A percentile compares a stretch with the other conserved stretches of the same genome.
Conservation (phyloP, 495 filamentous ascomycete genomes). For the Talaromyces thailandensis region DNA sequence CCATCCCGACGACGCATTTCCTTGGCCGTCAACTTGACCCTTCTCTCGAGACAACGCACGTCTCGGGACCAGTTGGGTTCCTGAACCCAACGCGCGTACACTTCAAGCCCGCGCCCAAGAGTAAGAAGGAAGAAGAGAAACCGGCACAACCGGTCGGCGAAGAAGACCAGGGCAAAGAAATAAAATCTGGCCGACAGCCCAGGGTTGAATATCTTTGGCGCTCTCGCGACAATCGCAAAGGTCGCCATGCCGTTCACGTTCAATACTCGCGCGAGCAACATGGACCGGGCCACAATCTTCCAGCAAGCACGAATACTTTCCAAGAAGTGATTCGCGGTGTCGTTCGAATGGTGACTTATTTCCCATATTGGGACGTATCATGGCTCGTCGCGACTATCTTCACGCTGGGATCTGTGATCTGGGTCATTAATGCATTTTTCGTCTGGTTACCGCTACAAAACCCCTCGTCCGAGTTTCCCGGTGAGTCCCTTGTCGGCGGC, state of each 20-base stretch:
- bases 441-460: constrained; percentile 50
- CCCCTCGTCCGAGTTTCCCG: constrained; percentile 44
- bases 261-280: constrained; percentile 14
- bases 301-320: constrained; percentile 33
- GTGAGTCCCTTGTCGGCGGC: constrained; percentile 41
- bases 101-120: constrained; percentile 13
- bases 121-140: background rate
- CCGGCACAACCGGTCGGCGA: background rate
- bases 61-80: constrained; percentile 34
- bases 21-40: background rate
- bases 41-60: constrained; percentile 5
- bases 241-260: constrained; percentile 51
- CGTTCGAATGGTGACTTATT: constrained; percentile 45
- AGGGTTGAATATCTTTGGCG: constrained; percentile 41
- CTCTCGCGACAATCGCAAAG: constrained; percentile 65
- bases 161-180: background rate
- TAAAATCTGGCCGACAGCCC: constrained; percentile 1
- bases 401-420: constrained; percentile 53
- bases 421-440: constrained; percentile 64
- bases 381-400: constrained; percentile 58
- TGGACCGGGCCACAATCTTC: constrained; percentile 18
- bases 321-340: constrained; percentile 33
- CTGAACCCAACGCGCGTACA: constrained; percentile 41
- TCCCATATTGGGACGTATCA: constrained; percentile 61
- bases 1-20: background rate